phyloP scores from a whole-genome alignment of 805 yeast species.

The Ogataea ganodermae region DNA sequence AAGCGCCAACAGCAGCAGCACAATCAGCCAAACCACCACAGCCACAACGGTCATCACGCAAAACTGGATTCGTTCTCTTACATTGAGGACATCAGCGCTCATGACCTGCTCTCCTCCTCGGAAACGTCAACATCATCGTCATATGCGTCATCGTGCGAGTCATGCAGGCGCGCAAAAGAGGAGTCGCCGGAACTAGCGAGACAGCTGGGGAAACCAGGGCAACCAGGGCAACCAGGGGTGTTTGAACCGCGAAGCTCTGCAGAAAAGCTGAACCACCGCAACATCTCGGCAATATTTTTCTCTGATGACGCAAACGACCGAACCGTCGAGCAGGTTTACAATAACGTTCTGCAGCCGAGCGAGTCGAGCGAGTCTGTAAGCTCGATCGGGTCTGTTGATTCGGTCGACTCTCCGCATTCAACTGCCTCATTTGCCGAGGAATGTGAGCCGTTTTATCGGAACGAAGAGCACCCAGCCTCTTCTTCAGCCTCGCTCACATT shows the following conservation, averaged over 20 bases:
- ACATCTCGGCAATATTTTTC: constrained; percentile 30
- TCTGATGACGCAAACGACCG: constrained; percentile 30
- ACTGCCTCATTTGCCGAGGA: constrained; percentile 18
- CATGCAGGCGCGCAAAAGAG: constrained; percentile 5
- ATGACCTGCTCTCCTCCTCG: constrained; percentile 12
- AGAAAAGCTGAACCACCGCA: constrained; percentile 10
- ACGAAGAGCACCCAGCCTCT: not conserved
- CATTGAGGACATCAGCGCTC: constrained; percentile 19
- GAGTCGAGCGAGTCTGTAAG: not conserved
- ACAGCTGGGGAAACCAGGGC: constrained; percentile 6
- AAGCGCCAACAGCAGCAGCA: not conserved
- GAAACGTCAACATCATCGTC: constrained; percentile 18
- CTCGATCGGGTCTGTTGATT: not conserved
- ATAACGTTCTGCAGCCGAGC: constrained; percentile 23
- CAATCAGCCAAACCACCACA: not conserved
- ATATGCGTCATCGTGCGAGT: constrained; percentile 13
- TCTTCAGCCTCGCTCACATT: constrained; percentile 4
- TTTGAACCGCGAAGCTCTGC: not conserved
- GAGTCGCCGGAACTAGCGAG: not conserved
- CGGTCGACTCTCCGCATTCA: constrained; percentile 5
- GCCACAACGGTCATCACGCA: not conserved
- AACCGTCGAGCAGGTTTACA: constrained; percentile 24
- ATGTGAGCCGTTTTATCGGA: constrained; percentile 1
- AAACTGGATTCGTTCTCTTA: constrained; percentile 18
- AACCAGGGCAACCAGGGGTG: constrained; percentile 4